Evolutionary conservation across 176 grass and related monocot genomes (phyloP), one percentile per base, ranked within the genome.

Genomic region (Avena eriantha): DNA sequence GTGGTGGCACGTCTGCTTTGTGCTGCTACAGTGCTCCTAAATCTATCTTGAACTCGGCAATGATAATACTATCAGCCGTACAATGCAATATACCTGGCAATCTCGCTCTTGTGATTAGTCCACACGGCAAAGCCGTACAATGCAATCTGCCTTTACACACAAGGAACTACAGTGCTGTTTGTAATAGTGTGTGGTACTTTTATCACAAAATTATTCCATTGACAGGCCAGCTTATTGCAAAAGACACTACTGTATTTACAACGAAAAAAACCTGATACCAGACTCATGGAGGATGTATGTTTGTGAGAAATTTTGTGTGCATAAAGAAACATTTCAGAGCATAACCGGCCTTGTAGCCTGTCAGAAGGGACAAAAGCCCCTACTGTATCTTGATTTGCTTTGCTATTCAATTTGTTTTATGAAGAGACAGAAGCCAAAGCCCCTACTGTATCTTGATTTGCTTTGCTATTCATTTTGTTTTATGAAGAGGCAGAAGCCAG

Each of bases 301-400:
- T 73, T 64, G 34, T 46, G 22, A 47, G 65, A 48, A 78, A 24
- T 57, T 74, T 80, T 65, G 54, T 54, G 19, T 78, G 31, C 46
- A 26, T 75, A 29, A 75, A 50, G 5, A 75, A 33, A 19, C 16
- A 54, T 34, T 18, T 54, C 48, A 49, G 54, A 1, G 15, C 8
- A 51, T 34, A 54, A 26, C 26, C 8, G 8, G 48, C 73, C 46
- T 77, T 31, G 5, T 77, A 83, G 29, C 73, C 64, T 78, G 69
- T 78, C 46, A 15, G 39, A 70, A 53, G 50, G 31, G 81, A 59
- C 26, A 24, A 2, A 26, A 33, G 3, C 12, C 50, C 69, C 18
- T 10, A 74, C 80, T 90, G 74, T 58, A 78, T 35, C 46, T 26
- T 46, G 73, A 79, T 87, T 90, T n/a, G 0, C 24, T 79, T 79